These are phyloP conservation scores for Backusella circina DNA, from an alignment of 192 early-diverging fungal species.

Conservation along the genomic window DNA sequence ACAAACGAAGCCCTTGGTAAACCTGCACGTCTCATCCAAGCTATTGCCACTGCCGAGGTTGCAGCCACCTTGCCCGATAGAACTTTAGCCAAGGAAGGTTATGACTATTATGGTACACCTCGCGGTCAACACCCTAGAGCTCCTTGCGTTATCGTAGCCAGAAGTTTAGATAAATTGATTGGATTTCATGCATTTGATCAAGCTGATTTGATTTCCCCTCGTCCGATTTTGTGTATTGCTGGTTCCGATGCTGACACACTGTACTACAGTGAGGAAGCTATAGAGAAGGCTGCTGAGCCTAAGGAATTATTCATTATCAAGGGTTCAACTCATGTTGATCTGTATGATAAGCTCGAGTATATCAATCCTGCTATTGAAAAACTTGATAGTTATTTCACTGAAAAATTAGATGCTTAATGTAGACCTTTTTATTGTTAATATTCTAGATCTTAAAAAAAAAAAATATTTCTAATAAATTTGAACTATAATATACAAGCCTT, in stretches of 20 bases:
- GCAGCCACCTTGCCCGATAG: slow-evolving; percentile 8
- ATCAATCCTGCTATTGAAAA: neutral
- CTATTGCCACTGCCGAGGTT: neutral
- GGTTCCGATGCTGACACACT: slow-evolving; percentile 33
- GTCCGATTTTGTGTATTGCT: slow-evolving; percentile 21
- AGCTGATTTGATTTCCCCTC: slow-evolving; percentile 14
- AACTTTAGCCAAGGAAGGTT: slow-evolving; percentile 11
- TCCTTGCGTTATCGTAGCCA: slow-evolving; percentile 2
- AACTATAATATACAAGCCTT: too few relatives aligned
- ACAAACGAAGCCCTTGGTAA: slow-evolving; percentile 20
- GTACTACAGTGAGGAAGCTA: slow-evolving; percentile 12
- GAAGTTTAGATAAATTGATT: slow-evolving; percentile 19
- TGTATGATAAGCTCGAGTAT: slow-evolving; percentile 20
- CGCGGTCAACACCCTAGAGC: slow-evolving; percentile 22
- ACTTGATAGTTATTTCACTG: neutral
- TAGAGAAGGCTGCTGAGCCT: slow-evolving; percentile 10
- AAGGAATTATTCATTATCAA: slow-evolving; percentile 26
- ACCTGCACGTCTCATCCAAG: slow-evolving; percentile 12
- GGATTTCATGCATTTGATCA: slow-evolving; percentile 16
- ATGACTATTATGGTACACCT: slow-evolving; percentile 29
- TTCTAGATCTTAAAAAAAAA: neutral
- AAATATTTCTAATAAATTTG: neutral
- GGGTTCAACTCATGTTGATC: slow-evolving; percentile 24
- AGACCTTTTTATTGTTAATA: neutral
- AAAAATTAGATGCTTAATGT: neutral